A percentile compares a stretch with the other conserved stretches of the same genome.
These are phyloP conservation scores for Cordyceps fumosorosea DNA, from an alignment of 2,329 filamentous ascomycete species.

Conservation along the genomic window DNA sequence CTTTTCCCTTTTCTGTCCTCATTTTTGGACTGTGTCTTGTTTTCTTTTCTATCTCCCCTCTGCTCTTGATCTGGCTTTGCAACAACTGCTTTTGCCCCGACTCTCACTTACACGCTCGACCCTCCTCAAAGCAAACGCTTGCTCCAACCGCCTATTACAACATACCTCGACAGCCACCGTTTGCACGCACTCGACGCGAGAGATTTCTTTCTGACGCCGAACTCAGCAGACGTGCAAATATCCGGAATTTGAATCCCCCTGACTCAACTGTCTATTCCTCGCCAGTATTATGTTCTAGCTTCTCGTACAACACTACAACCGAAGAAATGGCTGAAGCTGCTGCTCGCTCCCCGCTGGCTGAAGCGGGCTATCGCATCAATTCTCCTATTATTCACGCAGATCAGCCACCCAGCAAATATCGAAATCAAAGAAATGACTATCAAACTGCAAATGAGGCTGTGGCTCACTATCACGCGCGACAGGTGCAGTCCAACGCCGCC, in stretches of 20 bases:
- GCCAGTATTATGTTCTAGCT: slow-evolving; percentile 31
- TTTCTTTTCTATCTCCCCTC: neutral
- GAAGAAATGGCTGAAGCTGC: slow-evolving; percentile 27
- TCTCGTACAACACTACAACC: slow-evolving; percentile 15
- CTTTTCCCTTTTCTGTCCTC: slow-evolving; percentile 13
- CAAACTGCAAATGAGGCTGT: slow-evolving; percentile 8
- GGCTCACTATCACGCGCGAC: slow-evolving; percentile 14
- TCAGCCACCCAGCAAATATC: slow-evolving; percentile 24
- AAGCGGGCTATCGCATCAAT: slow-evolving; percentile 43
- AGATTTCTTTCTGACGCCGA: neutral
- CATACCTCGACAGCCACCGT: neutral
- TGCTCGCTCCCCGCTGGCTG: slow-evolving; percentile 37
- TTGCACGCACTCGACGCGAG: neutral
- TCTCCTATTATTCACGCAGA: slow-evolving; percentile 27
- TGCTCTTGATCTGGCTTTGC: neutral
- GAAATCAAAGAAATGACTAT: slow-evolving; percentile 18
- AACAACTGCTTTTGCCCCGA: neutral
- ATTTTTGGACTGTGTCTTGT: neutral
- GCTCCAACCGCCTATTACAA: slow-evolving; percentile 6
- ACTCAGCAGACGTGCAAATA: neutral
- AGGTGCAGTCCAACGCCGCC: slow-evolving; percentile 9
- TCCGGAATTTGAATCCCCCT: neutral
- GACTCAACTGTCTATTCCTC: slow-evolving; percentile 3
- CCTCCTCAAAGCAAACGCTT: neutral
- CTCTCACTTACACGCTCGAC: slow-evolving; percentile 5